phyloP scores from a whole-genome alignment of 768 basidiomycete genomes.

The Antrodiella citrinella region DNA sequence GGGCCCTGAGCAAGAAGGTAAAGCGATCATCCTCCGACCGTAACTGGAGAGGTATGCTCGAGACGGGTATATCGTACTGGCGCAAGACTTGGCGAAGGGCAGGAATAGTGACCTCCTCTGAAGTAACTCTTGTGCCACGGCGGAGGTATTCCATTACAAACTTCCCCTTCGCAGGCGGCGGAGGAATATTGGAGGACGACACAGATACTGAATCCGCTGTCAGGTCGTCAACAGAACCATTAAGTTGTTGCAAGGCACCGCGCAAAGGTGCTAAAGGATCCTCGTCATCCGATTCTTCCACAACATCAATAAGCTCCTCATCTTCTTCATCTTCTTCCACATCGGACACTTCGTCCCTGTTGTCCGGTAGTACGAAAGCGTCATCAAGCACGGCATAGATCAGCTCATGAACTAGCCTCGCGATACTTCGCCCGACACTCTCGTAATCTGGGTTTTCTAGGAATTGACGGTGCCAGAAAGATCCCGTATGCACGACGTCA shows the following conservation, averaged over 20 bases:
- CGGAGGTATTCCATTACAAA: conserved; percentile 52
- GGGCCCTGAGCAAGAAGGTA: conserved; percentile 43
- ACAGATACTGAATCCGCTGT: conserved; percentile 21
- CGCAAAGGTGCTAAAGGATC: conserved; percentile 65
- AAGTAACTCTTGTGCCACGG: conserved; percentile 56
- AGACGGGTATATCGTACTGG: conserved; percentile 14
- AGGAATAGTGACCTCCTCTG: conserved; percentile 48
- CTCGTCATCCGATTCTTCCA: conserved; percentile 48
- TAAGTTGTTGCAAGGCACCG: conserved; percentile 56
- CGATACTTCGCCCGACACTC: conserved; percentile 54
- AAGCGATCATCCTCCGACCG: conserved; percentile 43
- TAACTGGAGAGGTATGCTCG: conserved; percentile 37
- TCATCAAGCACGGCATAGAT: conserved; percentile 62
- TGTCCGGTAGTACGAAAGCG: conserved; percentile 49
- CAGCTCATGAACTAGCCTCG: conserved; percentile 56
- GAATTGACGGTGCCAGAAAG: conserved; percentile 67
- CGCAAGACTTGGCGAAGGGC: conserved; percentile 40
- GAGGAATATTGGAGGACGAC: conserved; percentile 26
- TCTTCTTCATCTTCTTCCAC: conserved; percentile 34
- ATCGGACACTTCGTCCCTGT: conserved; percentile 15
- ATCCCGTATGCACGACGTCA: conserved; percentile 53
- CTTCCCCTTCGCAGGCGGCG: conserved; percentile 17
- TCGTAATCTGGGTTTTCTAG: conserved; percentile 74
- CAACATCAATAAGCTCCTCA: conserved; percentile 62
- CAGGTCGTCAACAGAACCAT: conserved; percentile 29